Base-by-base conservation (phyloP, 495 filamentous ascomycete genomes). In the Aspergillus mulundensis region DNA sequence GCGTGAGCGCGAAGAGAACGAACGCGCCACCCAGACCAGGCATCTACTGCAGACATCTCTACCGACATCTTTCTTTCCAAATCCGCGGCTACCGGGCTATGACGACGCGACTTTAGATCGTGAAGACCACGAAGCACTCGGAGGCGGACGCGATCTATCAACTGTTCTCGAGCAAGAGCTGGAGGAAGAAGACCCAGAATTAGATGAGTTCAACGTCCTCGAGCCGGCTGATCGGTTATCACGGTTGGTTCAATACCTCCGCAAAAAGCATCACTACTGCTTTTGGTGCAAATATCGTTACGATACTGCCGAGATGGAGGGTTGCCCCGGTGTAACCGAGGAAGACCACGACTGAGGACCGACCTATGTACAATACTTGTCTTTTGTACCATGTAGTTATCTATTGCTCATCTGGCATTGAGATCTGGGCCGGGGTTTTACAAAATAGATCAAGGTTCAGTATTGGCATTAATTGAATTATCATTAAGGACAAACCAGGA, bases 261-360 rank as follows among this genome's bases (percentile, higher is more conserved):
- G 93, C 20, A 74, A 84, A 25, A 81, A 77, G 61, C 79, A 88
- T 62, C 70, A 78, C 39, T 99, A 99, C 67, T 99, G 94, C 75
- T 96, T 96, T 68, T 99, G 91, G 91, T 99, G 94, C 68, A 96
- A 96, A 67, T 87, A 78, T 68, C 72, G 76, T 41, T 97, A 97
- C 64, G 84, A 87, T 46, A 66, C 59, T 0, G 78, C 66, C 15
- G 78, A 77, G 58, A 85, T 97, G 84, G 89, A 94, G 5, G 91
- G 89, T 0, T 98, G 94, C 78, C 92, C 94, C 0, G 95, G 95
- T 0, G 50, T 86, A 14, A 90, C 86, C 5, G 95, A 97, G 72
- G 93, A 97, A 64, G 91, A 96, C 64, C 93, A 97, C 65, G 93
- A 91, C 67, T 96, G 42, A 73, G 50, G 47, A 52, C 11, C 36